A percentile compares a stretch with the other conserved stretches of the same genome.
Conservation (phyloP, 2,329 filamentous ascomycete species). For the Talaromyces marneffei region DNA sequence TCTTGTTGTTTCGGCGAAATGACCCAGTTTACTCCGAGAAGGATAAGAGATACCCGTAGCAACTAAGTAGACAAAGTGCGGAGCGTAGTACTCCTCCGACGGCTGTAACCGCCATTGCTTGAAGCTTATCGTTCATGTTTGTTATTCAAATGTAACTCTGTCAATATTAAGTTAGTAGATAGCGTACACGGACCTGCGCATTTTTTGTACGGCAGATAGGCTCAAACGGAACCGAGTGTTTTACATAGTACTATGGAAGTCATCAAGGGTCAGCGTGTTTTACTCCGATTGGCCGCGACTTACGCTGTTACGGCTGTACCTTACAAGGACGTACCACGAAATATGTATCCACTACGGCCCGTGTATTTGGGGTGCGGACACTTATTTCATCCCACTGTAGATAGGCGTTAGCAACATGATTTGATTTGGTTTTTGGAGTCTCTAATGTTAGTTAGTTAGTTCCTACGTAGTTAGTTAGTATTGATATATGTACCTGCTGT, state of each 20-base stretch:
- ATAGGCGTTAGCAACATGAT: no score
- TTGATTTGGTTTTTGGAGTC: no score
- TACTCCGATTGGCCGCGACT: background rate
- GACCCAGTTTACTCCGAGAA: background rate
- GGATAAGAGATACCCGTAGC: background rate
- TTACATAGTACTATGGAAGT: no score
- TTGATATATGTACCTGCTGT: no score
- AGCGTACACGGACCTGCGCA: background rate
- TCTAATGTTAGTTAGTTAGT: no score
- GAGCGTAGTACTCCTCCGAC: background rate
- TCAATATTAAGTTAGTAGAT: background rate
- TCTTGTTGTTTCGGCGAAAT: background rate
- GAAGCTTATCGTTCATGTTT: background rate
- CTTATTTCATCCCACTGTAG: no score
- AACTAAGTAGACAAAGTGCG: background rate
- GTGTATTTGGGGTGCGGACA: no score
- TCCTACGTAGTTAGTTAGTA: no score
- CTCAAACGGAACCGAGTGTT: no score
- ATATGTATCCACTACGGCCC: no score
- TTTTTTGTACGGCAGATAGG: background rate
- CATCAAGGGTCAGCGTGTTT: background rate
- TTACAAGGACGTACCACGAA: no score
- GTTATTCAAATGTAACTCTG: background rate
- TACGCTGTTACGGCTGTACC: no score
- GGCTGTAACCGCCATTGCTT: background rate